Percentiles rank a stretch among this genome's conserved stretches.
These are phyloP conservation scores for Lachancea sp. DNA, from an alignment of 805 yeast genomes.

Conservation along the genomic window DNA sequence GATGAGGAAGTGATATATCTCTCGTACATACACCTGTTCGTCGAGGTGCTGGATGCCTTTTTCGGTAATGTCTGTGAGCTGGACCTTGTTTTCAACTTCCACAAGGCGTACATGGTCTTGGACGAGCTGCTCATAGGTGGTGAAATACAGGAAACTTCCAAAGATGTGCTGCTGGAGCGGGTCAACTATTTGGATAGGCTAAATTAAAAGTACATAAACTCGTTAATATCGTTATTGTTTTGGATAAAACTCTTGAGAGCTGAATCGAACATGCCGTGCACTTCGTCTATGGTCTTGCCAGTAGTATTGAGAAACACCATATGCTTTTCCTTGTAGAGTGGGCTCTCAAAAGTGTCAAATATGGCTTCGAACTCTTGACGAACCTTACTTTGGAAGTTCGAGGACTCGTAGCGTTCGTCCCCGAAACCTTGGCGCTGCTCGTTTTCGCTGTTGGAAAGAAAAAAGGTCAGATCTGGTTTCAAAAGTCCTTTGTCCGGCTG, in stretches of 20 bases:
- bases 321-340: slow-evolving; percentile 12
- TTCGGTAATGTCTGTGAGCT: slow-evolving; percentile 91
- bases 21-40: slow-evolving; percentile 81
- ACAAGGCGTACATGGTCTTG: slow-evolving; percentile 70
- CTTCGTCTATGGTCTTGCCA: slow-evolving; percentile 49
- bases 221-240: slow-evolving; percentile 2
- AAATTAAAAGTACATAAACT: slow-evolving; percentile 32
- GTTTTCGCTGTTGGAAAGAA: slow-evolving; percentile 50
- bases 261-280: slow-evolving; percentile 41
- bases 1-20: slow-evolving; percentile 81
- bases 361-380: slow-evolving; percentile 49
- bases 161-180: slow-evolving; percentile 56
- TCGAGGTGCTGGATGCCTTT: slow-evolving; percentile 78
- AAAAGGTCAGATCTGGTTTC: slow-evolving; percentile 76
- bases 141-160: slow-evolving; percentile 81
- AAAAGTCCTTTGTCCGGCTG: slow-evolving; percentile 81
- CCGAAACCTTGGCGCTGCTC: slow-evolving; percentile 73
- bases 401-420: slow-evolving; percentile 82
- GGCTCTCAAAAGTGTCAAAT: slow-evolving; percentile 32
- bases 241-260: slow-evolving; percentile 13
- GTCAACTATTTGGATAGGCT: slow-evolving; percentile 57
- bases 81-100: slow-evolving; percentile 87
- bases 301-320: slow-evolving; percentile 57
- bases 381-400: slow-evolving; percentile 69
- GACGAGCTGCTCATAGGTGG: slow-evolving; percentile 91